Percentiles rank a stretch among this genome's conserved stretches.
Evolutionary conservation across 345 rosid species (phyloP).

Genomic region (Pseudoturritis turrita): DNA sequence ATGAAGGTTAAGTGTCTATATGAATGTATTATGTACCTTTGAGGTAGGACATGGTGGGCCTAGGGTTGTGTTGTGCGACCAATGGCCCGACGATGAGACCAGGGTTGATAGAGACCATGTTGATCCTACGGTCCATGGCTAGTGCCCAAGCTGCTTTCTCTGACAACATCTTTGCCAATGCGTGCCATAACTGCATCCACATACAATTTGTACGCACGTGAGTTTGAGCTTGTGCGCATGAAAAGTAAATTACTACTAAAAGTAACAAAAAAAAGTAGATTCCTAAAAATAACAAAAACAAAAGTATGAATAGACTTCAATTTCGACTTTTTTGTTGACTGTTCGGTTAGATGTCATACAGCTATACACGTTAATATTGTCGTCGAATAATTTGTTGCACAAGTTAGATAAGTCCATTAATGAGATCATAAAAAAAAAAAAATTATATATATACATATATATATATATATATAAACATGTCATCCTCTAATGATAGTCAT

Average conservation of each 20-base stretch:
- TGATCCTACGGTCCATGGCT: conserved; percentile 78
- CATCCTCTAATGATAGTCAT: conserved; percentile 8
- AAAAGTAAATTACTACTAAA: not conserved
- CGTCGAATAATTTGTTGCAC: conserved; percentile 24
- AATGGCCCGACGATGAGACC: conserved; percentile 79
- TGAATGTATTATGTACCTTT: conserved; percentile 46
- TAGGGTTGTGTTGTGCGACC: conserved; percentile 67
- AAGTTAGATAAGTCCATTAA: conserved; percentile 28
- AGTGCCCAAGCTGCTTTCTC: conserved; percentile 96
- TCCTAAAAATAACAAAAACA: not conserved
- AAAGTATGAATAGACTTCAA: not conserved
- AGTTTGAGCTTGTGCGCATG: not conserved
- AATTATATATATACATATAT: no score
- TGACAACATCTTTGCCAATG: conserved; percentile 69
- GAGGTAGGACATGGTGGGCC: conserved; percentile 72
- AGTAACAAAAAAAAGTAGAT: not conserved
- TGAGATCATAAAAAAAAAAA: not conserved
- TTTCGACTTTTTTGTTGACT: conserved; percentile 10
- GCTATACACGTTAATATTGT: conserved; percentile 25
- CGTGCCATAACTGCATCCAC: conserved; percentile 71
- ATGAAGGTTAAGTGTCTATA: no score
- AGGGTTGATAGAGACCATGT: conserved; percentile 84
- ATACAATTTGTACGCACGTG: conserved; percentile 1
- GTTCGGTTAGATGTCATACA: conserved; percentile 14
- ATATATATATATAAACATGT: not conserved